Conservation (phyloP, 2,329 filamentous ascomycete species). For the Lachnellula arida region DNA sequence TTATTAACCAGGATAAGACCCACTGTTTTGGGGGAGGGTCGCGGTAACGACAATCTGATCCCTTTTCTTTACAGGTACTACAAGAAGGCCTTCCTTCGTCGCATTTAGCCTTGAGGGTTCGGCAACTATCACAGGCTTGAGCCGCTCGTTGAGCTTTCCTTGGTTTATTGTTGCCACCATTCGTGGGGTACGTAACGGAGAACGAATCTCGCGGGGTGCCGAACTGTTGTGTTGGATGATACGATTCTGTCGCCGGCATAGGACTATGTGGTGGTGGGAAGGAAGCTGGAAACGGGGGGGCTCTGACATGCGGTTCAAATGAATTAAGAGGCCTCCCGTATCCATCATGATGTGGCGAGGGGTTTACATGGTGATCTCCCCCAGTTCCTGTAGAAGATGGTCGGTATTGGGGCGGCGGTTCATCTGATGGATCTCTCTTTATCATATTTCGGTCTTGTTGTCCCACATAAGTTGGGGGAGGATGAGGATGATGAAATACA, state of each 20-base stretch:
- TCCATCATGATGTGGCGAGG: conserved; percentile 24
- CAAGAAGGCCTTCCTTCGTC: conserved; percentile 74
- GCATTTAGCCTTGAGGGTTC: conserved; percentile 84
- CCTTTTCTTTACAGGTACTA: conserved; percentile 85
- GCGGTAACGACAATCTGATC: conserved; percentile 77
- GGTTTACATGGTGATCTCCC: conserved; percentile 24
- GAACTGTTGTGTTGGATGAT: conserved; percentile 16
- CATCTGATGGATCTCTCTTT: conserved; percentile 46
- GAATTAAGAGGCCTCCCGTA: conserved; percentile 16
- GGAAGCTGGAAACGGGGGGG: conserved; percentile 15
- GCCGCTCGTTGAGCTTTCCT: conserved; percentile 30
- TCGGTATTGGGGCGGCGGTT: conserved; percentile 35
- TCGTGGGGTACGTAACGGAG: conserved; percentile 21
- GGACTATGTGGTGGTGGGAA: conserved; percentile 24
- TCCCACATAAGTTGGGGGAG: conserved; percentile 34
- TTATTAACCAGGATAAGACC: conserved; percentile 39
- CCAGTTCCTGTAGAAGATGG: conserved; percentile 26
- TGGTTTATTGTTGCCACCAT: conserved; percentile 10
- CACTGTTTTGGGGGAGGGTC: conserved; percentile 91
- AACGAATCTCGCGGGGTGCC: conserved; percentile 21
- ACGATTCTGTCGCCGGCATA: conserved; percentile 25
- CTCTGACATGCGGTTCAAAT: conserved; percentile 17
- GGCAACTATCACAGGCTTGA: conserved; percentile 87
- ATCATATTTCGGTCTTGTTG: conserved; percentile 46
- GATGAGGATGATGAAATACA: conserved; percentile 31